Conservation (phyloP, 768 basidiomycete genomes). For the Boletus eberwhitei region DNA sequence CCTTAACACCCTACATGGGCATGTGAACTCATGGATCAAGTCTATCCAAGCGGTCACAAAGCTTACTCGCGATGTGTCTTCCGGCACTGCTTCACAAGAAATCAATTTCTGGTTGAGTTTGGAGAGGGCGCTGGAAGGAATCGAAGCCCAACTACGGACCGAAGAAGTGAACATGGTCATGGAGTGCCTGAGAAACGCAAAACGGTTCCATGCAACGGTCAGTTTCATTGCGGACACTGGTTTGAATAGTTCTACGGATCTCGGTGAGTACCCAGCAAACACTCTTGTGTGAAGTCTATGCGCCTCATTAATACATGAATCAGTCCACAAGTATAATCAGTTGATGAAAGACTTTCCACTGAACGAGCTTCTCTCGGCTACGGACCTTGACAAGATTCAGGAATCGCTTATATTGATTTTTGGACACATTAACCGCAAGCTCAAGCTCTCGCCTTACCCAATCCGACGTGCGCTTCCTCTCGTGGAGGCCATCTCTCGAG, state of each 20-base stretch:
- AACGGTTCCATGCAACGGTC: slow-evolving; percentile 95
- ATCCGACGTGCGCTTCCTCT: slow-evolving; percentile 94
- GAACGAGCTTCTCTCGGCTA: slow-evolving; percentile 93
- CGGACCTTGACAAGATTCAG: slow-evolving; percentile 93
- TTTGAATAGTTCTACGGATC: slow-evolving; percentile 87
- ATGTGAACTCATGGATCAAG: slow-evolving; percentile 98
- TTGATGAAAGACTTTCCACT: slow-evolving; percentile 99
- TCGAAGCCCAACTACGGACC: slow-evolving; percentile 86
- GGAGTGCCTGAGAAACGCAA: slow-evolving; percentile 93
- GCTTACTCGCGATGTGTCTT: slow-evolving; percentile 87
- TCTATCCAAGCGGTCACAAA: slow-evolving; percentile 96
- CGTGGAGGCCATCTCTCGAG: slow-evolving; percentile 95
- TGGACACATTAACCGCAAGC: slow-evolving; percentile 90
- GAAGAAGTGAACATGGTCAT: slow-evolving; percentile 92
- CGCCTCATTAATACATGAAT: neutral
- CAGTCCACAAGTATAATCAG: slow-evolving; percentile 97
- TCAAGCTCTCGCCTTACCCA: slow-evolving; percentile 94
- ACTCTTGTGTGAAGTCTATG: neutral
- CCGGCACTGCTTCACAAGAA: slow-evolving; percentile 96
- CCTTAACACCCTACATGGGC: slow-evolving; percentile 87
- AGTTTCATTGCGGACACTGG: slow-evolving; percentile 98
- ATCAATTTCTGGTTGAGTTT: slow-evolving; percentile 99
- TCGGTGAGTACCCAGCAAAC: slow-evolving; percentile 46
- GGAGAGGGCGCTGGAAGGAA: slow-evolving; percentile 89
- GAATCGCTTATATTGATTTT: slow-evolving; percentile 87